These are phyloP conservation scores for Madurella mycetomatis DNA, from an alignment of 2,329 filamentous ascomycete genomes.

Conservation along the genomic window DNA sequence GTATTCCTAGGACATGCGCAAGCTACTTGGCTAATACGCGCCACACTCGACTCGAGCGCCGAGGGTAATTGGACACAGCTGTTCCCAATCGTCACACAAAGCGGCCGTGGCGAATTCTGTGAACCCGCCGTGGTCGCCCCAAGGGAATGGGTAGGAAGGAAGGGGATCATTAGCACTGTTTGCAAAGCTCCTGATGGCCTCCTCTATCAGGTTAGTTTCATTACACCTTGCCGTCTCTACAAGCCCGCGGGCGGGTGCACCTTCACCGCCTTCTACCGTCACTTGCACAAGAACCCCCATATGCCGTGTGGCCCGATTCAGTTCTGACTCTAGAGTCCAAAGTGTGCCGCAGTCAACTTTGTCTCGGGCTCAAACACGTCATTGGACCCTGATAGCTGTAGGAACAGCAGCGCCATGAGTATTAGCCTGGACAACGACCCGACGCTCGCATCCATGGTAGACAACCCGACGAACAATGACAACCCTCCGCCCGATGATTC, in stretches of 20 bases:
- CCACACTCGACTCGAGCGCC: slow-evolving; percentile 47
- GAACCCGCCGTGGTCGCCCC: slow-evolving; percentile 46
- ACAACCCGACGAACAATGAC: slow-evolving; percentile 3
- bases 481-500: slow-evolving; percentile 4
- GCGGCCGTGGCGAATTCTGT: slow-evolving; percentile 52
- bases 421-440: slow-evolving; percentile 30
- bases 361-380: slow-evolving; percentile 37
- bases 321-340: slow-evolving; percentile 1
- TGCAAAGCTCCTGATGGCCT: slow-evolving; percentile 51
- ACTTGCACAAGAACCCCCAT: not conserved
- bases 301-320: slow-evolving; percentile 21
- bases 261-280: not conserved
- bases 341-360: slow-evolving; percentile 55
- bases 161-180: slow-evolving; percentile 51
- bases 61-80: slow-evolving; percentile 51
- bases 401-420: slow-evolving; percentile 35
- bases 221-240: not conserved
- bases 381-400: slow-evolving; percentile 30
- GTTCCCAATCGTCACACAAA: slow-evolving; percentile 51
- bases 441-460: slow-evolving; percentile 31
- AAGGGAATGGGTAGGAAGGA: slow-evolving; percentile 47
- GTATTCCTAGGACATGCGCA: slow-evolving; percentile 47
- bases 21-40: slow-evolving; percentile 54
- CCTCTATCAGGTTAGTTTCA: slow-evolving; percentile 47
- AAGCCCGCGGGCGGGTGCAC: not conserved